These are phyloP conservation scores for Gracilaria gracilis DNA, from an alignment of 23 red algal genomes.

Conservation along the genomic window DNA sequence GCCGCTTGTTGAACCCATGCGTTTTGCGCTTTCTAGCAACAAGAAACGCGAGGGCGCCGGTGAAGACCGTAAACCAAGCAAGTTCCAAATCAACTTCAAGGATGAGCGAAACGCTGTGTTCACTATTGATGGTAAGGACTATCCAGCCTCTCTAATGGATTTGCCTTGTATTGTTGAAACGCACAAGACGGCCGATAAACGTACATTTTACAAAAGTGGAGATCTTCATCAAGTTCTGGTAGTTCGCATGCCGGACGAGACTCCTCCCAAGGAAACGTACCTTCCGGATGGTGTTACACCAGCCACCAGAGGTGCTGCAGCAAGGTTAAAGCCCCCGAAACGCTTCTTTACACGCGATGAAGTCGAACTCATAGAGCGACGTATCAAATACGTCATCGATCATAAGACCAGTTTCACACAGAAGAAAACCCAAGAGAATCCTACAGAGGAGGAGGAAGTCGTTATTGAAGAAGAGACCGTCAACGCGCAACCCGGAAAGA, in stretches of 20 bases:
- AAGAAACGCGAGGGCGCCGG: slow-evolving; percentile 59
- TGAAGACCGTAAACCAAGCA: slow-evolving; percentile 36
- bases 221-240: slow-evolving; percentile 95
- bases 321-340: slow-evolving; percentile 64
- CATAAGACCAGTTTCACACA: slow-evolving; percentile 78
- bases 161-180: slow-evolving; percentile 91
- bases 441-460: slow-evolving; percentile 54
- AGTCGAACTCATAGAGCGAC: slow-evolving; percentile 81
- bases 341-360: slow-evolving; percentile 68
- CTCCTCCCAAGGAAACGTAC: slow-evolving; percentile 33
- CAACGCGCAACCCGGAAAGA: slow-evolving; percentile 24
- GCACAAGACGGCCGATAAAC: slow-evolving; percentile 85
- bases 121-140: slow-evolving; percentile 72
- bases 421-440: slow-evolving; percentile 49
- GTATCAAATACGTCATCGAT: slow-evolving; percentile 94
- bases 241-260: slow-evolving; percentile 66
- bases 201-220: slow-evolving; percentile 89
- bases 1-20: slow-evolving; percentile 71
- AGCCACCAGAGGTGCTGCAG: slow-evolving; percentile 69
- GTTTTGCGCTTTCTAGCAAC: slow-evolving; percentile 74
- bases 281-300: slow-evolving; percentile 85
- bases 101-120: slow-evolving; percentile 82
- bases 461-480: slow-evolving; percentile 54
- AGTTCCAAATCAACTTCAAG: slow-evolving; percentile 72
- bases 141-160: slow-evolving; percentile 92